Conservation (phyloP, 805 yeast species). For the Hermanozyma aechmeae region DNA sequence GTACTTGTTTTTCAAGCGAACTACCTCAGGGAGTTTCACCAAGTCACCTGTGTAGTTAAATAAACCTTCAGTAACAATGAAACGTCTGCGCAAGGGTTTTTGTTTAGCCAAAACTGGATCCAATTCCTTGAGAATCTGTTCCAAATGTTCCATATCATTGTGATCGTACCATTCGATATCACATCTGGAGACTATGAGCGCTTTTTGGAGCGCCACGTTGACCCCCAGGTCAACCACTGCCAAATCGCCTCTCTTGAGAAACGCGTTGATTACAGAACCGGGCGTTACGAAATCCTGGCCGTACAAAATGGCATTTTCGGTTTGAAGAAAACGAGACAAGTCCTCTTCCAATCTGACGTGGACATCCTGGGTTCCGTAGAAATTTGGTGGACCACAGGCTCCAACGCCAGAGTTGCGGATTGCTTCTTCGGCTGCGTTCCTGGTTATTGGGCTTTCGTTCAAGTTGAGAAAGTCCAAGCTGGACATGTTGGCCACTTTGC, state of each 20-base stretch:
- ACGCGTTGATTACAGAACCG: constrained; percentile 84
- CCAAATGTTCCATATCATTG: constrained; percentile 79
- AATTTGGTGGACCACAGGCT: constrained; percentile 97
- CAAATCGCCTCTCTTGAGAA: constrained; percentile 90
- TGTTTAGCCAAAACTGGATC: constrained; percentile 53
- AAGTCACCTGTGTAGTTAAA: constrained; percentile 77
- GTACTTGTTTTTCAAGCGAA: constrained; percentile 68
- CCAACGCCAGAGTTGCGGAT: constrained; percentile 83
- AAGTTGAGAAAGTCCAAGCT: constrained; percentile 65
- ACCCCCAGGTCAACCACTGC: constrained; percentile 80
- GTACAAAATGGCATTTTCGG: constrained; percentile 73
- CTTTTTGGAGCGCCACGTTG: constrained; percentile 75
- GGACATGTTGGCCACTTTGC: constrained; percentile 52
- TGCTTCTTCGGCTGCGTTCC: constrained; percentile 43
- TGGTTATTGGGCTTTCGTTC: constrained; percentile 38
- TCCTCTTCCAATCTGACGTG: constrained; percentile 74
- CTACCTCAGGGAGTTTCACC: constrained; percentile 57
- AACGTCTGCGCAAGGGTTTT: constrained; percentile 77
- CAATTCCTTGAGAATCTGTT: constrained; percentile 52
- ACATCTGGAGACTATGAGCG: constrained; percentile 78
- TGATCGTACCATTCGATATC: constrained; percentile 78
- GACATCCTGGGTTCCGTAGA: constrained; percentile 90
- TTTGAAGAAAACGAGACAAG: constrained; percentile 64
- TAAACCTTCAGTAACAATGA: constrained; percentile 85
- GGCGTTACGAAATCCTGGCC: constrained; percentile 90